These are phyloP conservation scores for Helicocarpus griseus DNA, from an alignment of 2,329 filamentous ascomycete genomes.

Conservation along the genomic window DNA sequence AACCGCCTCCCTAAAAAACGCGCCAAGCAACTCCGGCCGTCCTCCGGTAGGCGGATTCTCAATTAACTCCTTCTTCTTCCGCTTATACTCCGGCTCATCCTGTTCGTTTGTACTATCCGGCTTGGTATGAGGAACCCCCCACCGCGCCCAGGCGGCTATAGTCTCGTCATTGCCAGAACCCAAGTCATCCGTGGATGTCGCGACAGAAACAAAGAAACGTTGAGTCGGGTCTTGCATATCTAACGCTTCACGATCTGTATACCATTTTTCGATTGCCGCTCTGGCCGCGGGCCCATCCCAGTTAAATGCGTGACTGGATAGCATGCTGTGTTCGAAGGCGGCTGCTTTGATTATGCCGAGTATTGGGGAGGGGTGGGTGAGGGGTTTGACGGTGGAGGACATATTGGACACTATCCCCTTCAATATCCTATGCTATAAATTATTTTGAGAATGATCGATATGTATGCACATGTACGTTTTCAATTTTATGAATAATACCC, in stretches of 20 bases:
- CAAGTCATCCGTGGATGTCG: not conserved
- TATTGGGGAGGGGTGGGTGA: not conserved
- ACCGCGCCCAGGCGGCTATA: not conserved
- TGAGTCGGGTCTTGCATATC: conserved; percentile 3
- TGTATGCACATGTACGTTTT: too few relatives aligned
- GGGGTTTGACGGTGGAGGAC: not conserved
- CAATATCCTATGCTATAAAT: too few relatives aligned
- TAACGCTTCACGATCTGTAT: not conserved
- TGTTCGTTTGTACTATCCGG: not conserved
- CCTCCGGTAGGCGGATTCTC: not conserved
- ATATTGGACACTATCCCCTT: too few relatives aligned
- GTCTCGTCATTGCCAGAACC: not conserved
- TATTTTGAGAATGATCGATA: too few relatives aligned
- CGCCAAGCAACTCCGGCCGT: not conserved
- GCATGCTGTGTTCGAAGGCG: not conserved
- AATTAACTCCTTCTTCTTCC: not conserved
- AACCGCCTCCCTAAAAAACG: not conserved
- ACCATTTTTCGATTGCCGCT: conserved; percentile 2
- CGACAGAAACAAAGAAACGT: not conserved
- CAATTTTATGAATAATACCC: too few relatives aligned
- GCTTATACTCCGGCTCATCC: not conserved
- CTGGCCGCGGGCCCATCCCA: not conserved
- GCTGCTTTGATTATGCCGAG: not conserved
- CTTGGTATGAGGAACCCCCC: not conserved
- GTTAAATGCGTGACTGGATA: not conserved